phyloP scores from a whole-genome alignment of 805 yeast species.

The Myxozyma mucilagina region DNA sequence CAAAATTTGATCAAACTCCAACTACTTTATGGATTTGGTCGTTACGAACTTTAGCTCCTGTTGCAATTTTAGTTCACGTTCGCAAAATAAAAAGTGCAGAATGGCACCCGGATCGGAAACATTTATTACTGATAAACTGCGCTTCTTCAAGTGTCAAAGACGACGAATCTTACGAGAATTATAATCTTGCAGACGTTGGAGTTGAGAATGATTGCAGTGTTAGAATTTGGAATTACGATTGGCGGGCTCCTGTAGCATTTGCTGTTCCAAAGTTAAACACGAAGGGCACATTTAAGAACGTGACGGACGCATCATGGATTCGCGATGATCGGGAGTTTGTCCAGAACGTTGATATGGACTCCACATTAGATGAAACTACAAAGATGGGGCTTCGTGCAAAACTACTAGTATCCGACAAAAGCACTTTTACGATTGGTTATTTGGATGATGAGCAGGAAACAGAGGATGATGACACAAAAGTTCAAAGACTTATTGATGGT shows the following conservation, averaged over 20 bases:
- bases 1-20: slow-evolving; percentile 21
- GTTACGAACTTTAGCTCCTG: slow-evolving; percentile 12
- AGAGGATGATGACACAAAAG: slow-evolving; percentile 29
- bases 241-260: slow-evolving; percentile 22
- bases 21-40: slow-evolving; percentile 32
- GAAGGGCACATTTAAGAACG: slow-evolving; percentile 4
- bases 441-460: slow-evolving; percentile 28
- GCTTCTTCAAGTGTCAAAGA: slow-evolving; percentile 6
- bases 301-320: slow-evolving; percentile 18
- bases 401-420: slow-evolving; percentile 12
- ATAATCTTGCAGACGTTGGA: slow-evolving; percentile 15
- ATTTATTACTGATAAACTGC: slow-evolving; percentile 17
- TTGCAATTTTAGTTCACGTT: slow-evolving; percentile 28
- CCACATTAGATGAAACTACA: not conserved
- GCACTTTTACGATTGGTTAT: slow-evolving; percentile 18
- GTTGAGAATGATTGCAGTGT: slow-evolving; percentile 17
- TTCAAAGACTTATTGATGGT: slow-evolving; percentile 29
- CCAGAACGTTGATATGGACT: not conserved
- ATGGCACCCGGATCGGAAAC: slow-evolving; percentile 25
- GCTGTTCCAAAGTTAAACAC: slow-evolving; percentile 9
- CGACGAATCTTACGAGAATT: slow-evolving; percentile 19
- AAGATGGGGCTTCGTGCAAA: not conserved
- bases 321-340: not conserved
- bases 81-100: slow-evolving; percentile 15
- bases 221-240: slow-evolving; percentile 24